Percentiles rank a stretch among this genome's conserved stretches.
Evolutionary conservation across 2,329 filamentous ascomycete species (phyloP).

Genomic region (Fusarium nelsonii): DNA sequence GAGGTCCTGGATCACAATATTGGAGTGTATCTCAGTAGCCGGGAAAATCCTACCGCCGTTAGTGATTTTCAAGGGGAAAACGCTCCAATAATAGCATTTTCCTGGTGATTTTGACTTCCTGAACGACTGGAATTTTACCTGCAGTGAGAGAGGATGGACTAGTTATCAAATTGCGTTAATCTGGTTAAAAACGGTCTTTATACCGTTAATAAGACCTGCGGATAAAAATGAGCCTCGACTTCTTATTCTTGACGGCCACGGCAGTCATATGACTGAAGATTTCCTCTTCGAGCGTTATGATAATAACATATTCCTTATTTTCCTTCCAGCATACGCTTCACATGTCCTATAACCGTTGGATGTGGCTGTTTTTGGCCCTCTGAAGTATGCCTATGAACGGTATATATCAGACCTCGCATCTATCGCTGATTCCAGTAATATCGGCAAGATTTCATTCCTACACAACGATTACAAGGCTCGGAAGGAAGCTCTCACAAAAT

Average conservation of each 20-base stretch:
- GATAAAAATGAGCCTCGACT: neutral
- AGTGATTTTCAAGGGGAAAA: neutral
- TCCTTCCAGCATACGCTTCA: neutral
- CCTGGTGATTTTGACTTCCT: neutral
- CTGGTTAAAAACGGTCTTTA: neutral
- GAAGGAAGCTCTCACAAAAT: neutral
- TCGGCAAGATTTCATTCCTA: neutral
- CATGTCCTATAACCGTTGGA: neutral
- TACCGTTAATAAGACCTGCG: neutral
- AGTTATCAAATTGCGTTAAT: neutral
- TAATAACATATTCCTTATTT: neutral
- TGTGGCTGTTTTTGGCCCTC: neutral
- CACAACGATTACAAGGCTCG: neutral
- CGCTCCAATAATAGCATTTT: neutral
- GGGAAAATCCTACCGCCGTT: neutral
- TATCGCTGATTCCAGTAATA: neutral
- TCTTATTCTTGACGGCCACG: neutral
- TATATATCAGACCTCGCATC: neutral
- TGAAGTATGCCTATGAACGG: neutral
- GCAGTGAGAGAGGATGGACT: neutral
- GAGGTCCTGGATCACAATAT: neutral
- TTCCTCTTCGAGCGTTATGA: neutral
- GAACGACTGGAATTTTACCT: neutral
- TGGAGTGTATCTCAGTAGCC: neutral
- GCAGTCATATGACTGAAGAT: neutral